Base-by-base conservation (phyloP, 129 eudicot species). In the Lactuca sativa region DNA sequence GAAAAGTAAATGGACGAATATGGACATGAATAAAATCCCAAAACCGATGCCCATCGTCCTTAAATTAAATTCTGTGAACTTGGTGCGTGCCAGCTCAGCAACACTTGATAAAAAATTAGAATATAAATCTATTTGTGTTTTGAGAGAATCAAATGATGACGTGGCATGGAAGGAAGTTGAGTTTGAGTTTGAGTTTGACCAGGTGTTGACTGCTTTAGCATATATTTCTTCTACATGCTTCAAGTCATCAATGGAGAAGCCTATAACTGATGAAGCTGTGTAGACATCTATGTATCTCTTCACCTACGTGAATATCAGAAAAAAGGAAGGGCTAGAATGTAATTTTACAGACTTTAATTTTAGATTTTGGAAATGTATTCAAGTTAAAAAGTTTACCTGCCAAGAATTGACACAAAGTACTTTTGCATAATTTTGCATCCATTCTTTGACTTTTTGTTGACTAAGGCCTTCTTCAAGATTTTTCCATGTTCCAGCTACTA, bases 281-380 rank as follows among this genome's bases (percentile, higher is more conserved):
- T 95, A 90, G 67, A 83, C 96, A 79, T 95, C 99, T 85, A 95
- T 82, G 72, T 95, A 95, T 78, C 83, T 85, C 79, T 95, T 95
- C 81, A 95, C 97, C 99, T 95, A 56, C 83, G 86, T 7, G 80
- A 78, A 43, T 30, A 48, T 64, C 59, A 59, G 53, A 65, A 62
- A 40, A 25, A 25, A 25, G 30, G 30, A 25, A 25, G 30, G 30
- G 30, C 30, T 25, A 25, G 30, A 25, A 25, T 49, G 62, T 16
- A 61, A 49, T 6, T 72, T 3, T 48, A 59, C 48, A 40, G 25
- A 43, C 40, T 43, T 25, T 25, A 25, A 25, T 25, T 25, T 25
- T 25, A 25, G 2, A 25, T 25, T 25, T 43, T 37, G 31, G 15
- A 49, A 6, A 67, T 51, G 49, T n/a, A 59, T 44, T 62, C 38